These are phyloP conservation scores for Nyssa sinensis DNA, from an alignment of 148 eudicot species.

Conservation along the genomic window DNA sequence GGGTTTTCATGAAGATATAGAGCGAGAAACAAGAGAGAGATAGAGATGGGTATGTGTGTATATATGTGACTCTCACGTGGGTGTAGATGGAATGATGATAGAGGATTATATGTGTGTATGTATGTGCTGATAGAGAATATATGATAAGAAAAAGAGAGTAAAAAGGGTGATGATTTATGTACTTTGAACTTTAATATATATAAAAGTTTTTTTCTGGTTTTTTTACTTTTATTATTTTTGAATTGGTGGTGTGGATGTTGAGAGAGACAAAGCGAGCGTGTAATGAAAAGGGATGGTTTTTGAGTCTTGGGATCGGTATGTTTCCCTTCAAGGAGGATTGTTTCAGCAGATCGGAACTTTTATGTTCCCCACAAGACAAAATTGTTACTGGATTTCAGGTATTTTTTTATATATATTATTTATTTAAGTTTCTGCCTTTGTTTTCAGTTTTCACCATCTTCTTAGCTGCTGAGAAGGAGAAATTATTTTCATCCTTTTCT, in stretches of 20 bases:
- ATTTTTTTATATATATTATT: conserved; percentile 5
- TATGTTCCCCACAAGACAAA: conserved; percentile 45
- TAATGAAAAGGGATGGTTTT: not conserved
- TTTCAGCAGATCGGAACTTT: conserved; percentile 31
- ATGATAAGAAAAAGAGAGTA: conserved; percentile 18
- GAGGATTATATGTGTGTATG: too few relatives aligned
- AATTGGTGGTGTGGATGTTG: conserved; percentile 4
- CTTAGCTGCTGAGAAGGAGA: not conserved
- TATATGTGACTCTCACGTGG: conserved; percentile 41
- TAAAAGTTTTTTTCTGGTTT: conserved; percentile 14
- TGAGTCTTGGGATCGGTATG: conserved; percentile 37
- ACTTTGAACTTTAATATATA: conserved; percentile 32
- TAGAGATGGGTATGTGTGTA: conserved; percentile 3
- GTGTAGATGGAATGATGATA: conserved; percentile 27
- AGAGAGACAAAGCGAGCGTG: not conserved
- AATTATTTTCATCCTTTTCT: not conserved
- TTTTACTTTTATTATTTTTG: not conserved
- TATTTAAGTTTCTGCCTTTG: conserved; percentile 6
- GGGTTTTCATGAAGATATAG: conserved; percentile 18
- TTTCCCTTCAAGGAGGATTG: conserved; percentile 19
- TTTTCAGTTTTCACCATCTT: conserved; percentile 9
- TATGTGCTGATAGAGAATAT: conserved; percentile 24
- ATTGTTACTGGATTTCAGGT: conserved; percentile 42
- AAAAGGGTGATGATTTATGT: conserved; percentile 32
- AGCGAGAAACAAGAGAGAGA: too few relatives aligned